Conservation (phyloP, 176 grass and related monocot species). For the Triticum timopheevii region DNA sequence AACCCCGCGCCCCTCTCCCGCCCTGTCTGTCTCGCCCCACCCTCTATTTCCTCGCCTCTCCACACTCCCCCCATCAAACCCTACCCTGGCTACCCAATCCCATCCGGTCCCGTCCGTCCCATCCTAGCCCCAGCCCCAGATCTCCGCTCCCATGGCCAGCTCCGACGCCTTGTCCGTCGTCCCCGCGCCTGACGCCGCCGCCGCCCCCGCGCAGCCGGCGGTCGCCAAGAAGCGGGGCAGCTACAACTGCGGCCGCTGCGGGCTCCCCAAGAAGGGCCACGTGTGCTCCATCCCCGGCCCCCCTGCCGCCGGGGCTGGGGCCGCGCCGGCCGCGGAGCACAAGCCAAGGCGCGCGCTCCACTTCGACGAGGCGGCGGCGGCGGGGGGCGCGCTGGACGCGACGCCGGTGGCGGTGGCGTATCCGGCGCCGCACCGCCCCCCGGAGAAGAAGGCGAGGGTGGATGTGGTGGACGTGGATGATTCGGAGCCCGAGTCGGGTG, state of each 20-base stretch:
- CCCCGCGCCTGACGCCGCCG: not conserved
- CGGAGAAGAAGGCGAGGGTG: not conserved
- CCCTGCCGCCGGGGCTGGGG: not conserved
- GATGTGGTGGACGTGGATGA: not conserved
- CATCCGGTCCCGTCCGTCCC: not conserved
- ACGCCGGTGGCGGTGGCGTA: not conserved
- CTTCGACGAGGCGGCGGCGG: conserved; percentile 49
- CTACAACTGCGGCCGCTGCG: conserved; percentile 94
- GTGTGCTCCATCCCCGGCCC: conserved; percentile 40
- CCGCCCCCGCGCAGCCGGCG: not conserved
- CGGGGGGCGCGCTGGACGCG: conserved; percentile 17
- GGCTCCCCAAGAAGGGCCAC: conserved; percentile 90
- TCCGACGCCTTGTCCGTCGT: not conserved
- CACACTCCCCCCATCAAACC: not conserved
- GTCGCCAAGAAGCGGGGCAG: conserved; percentile 58
- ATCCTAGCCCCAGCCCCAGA: not conserved
- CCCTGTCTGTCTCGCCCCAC: not conserved
- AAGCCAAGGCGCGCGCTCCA: conserved; percentile 63
- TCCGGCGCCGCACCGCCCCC: not conserved
- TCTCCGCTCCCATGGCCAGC: conserved; percentile 11
- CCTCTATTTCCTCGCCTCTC: conserved; percentile 32
- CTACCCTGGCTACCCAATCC: conserved; percentile 9
- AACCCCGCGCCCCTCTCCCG: conserved; percentile 25
- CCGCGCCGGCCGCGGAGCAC: not conserved
- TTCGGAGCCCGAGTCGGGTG: not conserved